Conservation (phyloP, 1,139 yeast species). For the Lipomyces yarrowii region DNA sequence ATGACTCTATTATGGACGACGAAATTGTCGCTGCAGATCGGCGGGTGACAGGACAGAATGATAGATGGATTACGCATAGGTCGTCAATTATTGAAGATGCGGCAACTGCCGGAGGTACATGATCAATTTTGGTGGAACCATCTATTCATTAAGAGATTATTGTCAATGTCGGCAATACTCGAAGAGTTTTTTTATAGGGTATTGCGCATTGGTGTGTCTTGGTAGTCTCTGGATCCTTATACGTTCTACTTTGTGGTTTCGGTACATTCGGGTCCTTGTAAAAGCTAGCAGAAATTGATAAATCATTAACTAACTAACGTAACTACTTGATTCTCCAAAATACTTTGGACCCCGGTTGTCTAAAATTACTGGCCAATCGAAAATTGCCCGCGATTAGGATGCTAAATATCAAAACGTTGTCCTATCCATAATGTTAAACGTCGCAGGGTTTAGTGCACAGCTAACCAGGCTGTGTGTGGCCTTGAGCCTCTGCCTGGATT, state of each 20-base stretch:
- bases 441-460: background rate
- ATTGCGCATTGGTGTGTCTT: background rate
- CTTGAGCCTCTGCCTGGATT: too few species aligned
- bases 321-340: too few species aligned
- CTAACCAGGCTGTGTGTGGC: too few species aligned
- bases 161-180: background rate
- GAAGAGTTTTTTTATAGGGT: background rate
- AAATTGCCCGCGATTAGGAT: background rate
- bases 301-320: too few species aligned
- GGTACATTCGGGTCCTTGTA: background rate
- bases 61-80: constrained; percentile 13
- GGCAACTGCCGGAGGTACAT: background rate
- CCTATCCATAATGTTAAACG: background rate
- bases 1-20: constrained; percentile 37
- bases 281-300: background rate
- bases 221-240: background rate
- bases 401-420: background rate
- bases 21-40: constrained; percentile 19
- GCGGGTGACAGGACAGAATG: constrained; percentile 4
- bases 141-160: background rate
- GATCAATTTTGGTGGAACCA: background rate
- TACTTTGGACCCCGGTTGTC: too few species aligned
- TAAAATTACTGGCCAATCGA: background rate
- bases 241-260: background rate
- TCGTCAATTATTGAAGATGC: constrained; percentile 13